Base-by-base conservation (phyloP, 2,329 filamentous ascomycete genomes). In the Paracoccidioides brasiliensis region DNA sequence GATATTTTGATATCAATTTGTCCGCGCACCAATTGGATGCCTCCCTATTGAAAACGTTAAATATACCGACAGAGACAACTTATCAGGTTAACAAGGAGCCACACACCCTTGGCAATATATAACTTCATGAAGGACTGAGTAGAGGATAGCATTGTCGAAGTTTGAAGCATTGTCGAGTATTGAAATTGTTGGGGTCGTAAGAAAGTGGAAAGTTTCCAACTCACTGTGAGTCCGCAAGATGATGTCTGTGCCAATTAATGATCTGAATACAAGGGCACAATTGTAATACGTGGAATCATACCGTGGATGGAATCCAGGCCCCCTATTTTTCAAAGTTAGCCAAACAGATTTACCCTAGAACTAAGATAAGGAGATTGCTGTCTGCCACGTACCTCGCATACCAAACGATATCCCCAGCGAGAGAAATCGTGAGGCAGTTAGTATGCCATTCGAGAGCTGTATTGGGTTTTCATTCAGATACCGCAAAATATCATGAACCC, bases 121-220 rank as follows among this genome's bases (percentile, higher is more conserved):
- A 6, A 87, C 78, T 70, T 97, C 91, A 67, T 97, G 91, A 2
- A 96, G 74, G 42, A 96, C 76, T 30, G 87, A 85, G 67, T 96
- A 97, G 58, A 96, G 81, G 55, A 91, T 82, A 61, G 83, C 82
- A 43, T 81, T 79, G 64, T 96, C 90, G 64, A 89, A 90, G 2
- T 78, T 75, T 2, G 83, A 78, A 53, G 80, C 79, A 22, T 76
- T 70, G 67, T 95, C 89, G 30, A 95, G 74, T 0, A 78, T 74
- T 3, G 80, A 74, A 3, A 95, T 77, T 0, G 86, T 86, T 0
- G 84, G 81, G 15, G 82, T 78, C 0, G 85, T 90, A 58, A 96
- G 73, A 62, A 84, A 81, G n/a, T 84, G 84, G 57, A 90, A 88
- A 49, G 83, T 78, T 15, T 84, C 80, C 28, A 97, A 77, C 59